Base-by-base conservation (phyloP, 1,139 yeast genomes). In the Taphrina deformans region DNA sequence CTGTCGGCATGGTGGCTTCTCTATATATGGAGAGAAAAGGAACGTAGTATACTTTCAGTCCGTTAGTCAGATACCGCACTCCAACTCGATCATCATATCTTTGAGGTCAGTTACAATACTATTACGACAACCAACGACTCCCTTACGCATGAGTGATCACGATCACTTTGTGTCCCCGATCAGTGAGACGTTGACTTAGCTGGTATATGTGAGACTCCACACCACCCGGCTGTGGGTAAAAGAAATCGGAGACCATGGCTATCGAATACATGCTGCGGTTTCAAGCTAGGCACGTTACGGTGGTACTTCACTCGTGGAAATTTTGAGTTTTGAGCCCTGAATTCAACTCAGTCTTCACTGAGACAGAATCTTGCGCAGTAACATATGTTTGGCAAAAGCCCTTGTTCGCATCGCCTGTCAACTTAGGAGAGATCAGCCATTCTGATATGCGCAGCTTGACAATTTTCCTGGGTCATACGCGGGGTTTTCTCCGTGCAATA, bases 191-290 rank as follows among this genome's bases (percentile, higher is more conserved):
- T 75, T 90, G 79, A 0, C 85, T 82, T 24, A 87, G 73, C 74
- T 93, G 98, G 75, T 89, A 91, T 26, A 93, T 90, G 74, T 95
- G 99, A 69, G 93, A 85, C 75, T 95, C 99, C 2, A 95, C 95
- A 7, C 99, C 99, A 1, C 99, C 99, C 0, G 97, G 88, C 74
- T 95, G 99, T 21, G 99, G 99, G 76, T 88, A 95, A 83, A 93
- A 95, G 80, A 91, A 95, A 77, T 95, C 99, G 50, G 96, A 88
- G 2, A 92, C 89, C 97, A 93, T 92, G 40, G 63, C 63, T 35
- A 59, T 59, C 9, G 63, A 59, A n/a, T 59, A 59, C 63, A 59
- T 59, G 29, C 2, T 29, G 16, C 40, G 3, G 18, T n/a, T 14
- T 10, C 33, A 6, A 6, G 10, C 56, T 23, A 31, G n/a, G 31